Evolutionary conservation across 2,329 filamentous ascomycete genomes (phyloP), one percentile per base, ranked within the genome.

Genomic region (Ophiognomonia clavigignenti-juglandacearum): DNA sequence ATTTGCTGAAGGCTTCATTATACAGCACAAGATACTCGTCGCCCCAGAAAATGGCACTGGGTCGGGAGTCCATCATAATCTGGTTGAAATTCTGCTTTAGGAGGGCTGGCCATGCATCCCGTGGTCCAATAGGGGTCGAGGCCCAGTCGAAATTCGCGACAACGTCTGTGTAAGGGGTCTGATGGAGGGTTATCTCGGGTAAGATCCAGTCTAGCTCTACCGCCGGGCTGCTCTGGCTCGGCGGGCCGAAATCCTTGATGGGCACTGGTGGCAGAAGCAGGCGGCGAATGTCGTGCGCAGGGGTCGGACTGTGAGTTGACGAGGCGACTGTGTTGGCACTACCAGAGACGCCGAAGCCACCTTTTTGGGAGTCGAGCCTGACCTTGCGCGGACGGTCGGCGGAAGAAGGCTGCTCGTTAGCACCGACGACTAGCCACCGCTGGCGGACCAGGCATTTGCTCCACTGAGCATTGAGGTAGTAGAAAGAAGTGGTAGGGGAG

Each of bases 1-100:
- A 70, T 47, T 75, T 66, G 48, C 78, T 72, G 56, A 84, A 85
- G 1, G 81, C 77, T 59, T 85, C 81, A 53, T 86, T 86, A 63
- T 86, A 86, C 4, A 86, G 77, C 7, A 80, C 78, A 19, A 81
- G 73, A 39, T 80, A 70, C 27, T 83, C 31, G 11, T 47, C 40
- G 4, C 51, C 51, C 80, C 80, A 83, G 56, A 82, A 83, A 62
- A 82, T 73, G 9, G 77, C 76, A 18, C 75, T 73, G 4, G 75
- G 74, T 14, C 64, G 60, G 22, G 64, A 66, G 55, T 72, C 68
- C 22, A 64, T 62, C 24, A 72, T 58, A 29, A 69, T 62, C 43
- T 71, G 62, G 48, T 66, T 64, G 47, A 67, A 61, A 2, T 61
- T 62, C 38, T 72, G 68, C 27, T 71, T 68, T 18, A 77, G 66